phyloP scores from a whole-genome alignment of 2,329 filamentous ascomycete species.

The Raffaelea arxii region DNA sequence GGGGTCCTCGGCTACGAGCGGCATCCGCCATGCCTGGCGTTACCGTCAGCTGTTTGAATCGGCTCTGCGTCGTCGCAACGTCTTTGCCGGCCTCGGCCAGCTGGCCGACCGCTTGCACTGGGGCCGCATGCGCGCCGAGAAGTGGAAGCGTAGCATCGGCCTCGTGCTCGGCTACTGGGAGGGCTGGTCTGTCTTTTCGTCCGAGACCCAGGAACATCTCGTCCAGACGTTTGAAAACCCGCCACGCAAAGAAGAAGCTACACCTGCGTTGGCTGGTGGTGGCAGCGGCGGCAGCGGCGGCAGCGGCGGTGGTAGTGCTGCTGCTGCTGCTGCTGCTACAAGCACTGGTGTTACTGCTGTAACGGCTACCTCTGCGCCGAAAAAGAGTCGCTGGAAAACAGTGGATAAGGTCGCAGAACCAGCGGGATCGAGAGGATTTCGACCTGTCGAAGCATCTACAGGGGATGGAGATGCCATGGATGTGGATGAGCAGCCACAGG shows the following conservation, averaged over 20 bases:
- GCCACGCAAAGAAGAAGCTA: slow-evolving; percentile 33
- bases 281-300: neutral
- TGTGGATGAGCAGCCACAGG: slow-evolving; percentile 26
- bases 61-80: slow-evolving; percentile 55
- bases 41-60: slow-evolving; percentile 73
- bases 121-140: slow-evolving; percentile 74
- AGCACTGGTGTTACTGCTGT: no score
- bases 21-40: slow-evolving; percentile 76
- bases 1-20: slow-evolving; percentile 64
- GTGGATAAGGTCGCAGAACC: slow-evolving; percentile 27
- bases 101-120: slow-evolving; percentile 64
- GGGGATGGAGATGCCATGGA: neutral
- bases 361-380: slow-evolving; percentile 16
- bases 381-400: slow-evolving; percentile 38
- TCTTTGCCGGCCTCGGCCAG: slow-evolving; percentile 66
- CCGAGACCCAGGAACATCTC: slow-evolving; percentile 63
- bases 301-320: neutral
- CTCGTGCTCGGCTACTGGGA: slow-evolving; percentile 63
- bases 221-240: slow-evolving; percentile 62
- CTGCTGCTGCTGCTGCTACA: no score
- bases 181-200: slow-evolving; percentile 63
- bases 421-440: slow-evolving; percentile 14
- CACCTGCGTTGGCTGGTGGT: neutral
- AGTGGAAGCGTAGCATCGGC: slow-evolving; percentile 70
- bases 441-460: neutral